phyloP scores from a whole-genome alignment of 129 eudicot species.

The Daucus carota region DH1_v3.0 NC_030384.2:8269501-8270000 shows the following conservation, averaged over 20 bases:
- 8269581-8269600: neutral
- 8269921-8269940: neutral
- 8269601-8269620: neutral
- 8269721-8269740: constrained; percentile 8
- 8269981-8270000: too few relatives aligned
- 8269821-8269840: constrained; percentile 14
- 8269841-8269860: constrained; percentile 14
- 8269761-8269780: constrained; percentile 3
- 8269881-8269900: constrained; percentile 9
- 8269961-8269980: neutral
- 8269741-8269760: constrained; percentile 17
- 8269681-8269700: constrained; percentile 11
- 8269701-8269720: constrained; percentile 1
- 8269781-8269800: constrained; percentile 16
- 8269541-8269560: neutral
- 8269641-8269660: neutral
- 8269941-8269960: neutral
- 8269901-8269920: constrained; percentile 17
- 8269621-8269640: constrained; percentile 3
- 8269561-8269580: too few relatives aligned
- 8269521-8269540: too few relatives aligned
- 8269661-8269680: constrained; percentile 10
- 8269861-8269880: constrained; percentile 17
- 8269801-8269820: constrained; percentile 16
- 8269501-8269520: too few relatives aligned